A percentile compares a stretch with the other conserved stretches of the same genome.
Evolutionary conservation across 2,329 filamentous ascomycete genomes (phyloP).

Genomic region (Kalmusia sp.): DNA sequence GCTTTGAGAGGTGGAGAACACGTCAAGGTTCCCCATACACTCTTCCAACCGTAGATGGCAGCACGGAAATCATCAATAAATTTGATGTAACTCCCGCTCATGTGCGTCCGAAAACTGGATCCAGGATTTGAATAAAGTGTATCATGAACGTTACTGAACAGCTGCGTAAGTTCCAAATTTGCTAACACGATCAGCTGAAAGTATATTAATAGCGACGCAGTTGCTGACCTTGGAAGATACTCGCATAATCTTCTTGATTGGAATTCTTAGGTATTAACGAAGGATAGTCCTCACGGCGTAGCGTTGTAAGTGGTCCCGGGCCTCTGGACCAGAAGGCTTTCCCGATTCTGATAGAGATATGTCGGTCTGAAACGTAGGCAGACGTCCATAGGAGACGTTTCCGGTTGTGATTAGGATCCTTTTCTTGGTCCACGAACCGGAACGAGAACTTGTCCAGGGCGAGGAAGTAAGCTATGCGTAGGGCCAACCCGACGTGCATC

Average conservation of each 20-base stretch:
- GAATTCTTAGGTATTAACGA: slow-evolving; percentile 65
- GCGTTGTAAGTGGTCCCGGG: slow-evolving; percentile 69
- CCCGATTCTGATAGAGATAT: slow-evolving; percentile 73
- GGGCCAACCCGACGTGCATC: slow-evolving; percentile 77
- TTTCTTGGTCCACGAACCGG: slow-evolving; percentile 65
- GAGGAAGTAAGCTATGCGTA: slow-evolving; percentile 74
- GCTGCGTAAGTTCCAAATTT: slow-evolving; percentile 72
- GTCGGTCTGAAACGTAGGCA: slow-evolving; percentile 43
- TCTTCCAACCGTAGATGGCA: slow-evolving; percentile 74
- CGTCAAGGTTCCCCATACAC: slow-evolving; percentile 70
- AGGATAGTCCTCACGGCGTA: slow-evolving; percentile 72
- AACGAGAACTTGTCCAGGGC: slow-evolving; percentile 74
- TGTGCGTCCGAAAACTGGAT: slow-evolving; percentile 72
- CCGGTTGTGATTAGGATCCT: slow-evolving; percentile 66
- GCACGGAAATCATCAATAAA: slow-evolving; percentile 77
- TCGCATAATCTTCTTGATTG: slow-evolving; percentile 70
- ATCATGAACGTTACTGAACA: slow-evolving; percentile 77
- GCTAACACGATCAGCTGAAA: slow-evolving; percentile 47
- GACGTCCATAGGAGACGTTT: slow-evolving; percentile 73
- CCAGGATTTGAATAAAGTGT: slow-evolving; percentile 75
- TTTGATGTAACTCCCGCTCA: slow-evolving; percentile 75
- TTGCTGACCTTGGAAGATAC: slow-evolving; percentile 63
- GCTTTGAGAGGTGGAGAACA: slow-evolving; percentile 72
- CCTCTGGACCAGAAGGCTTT: slow-evolving; percentile 78
- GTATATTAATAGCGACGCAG: not conserved